phyloP scores from a whole-genome alignment of 495 filamentous ascomycete genomes.

The Lophiostoma macrostomum region DNA sequence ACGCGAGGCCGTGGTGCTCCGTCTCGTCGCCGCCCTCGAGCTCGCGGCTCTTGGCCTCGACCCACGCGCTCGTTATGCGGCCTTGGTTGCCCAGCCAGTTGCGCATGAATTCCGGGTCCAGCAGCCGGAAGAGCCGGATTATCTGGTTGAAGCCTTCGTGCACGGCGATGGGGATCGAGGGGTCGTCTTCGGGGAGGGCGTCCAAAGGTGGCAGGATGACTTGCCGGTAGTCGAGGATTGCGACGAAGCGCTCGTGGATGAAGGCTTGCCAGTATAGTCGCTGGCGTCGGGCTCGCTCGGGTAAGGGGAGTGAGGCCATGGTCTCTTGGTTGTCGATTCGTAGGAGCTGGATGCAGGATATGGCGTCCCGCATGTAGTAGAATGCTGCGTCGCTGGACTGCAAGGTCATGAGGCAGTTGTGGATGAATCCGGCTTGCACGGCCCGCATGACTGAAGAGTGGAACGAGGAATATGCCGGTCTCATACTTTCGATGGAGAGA shows the following conservation, averaged over 20 bases:
- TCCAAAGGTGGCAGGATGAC: conserved; percentile 24
- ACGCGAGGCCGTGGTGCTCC: neutral
- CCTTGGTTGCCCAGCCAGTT: conserved; percentile 20
- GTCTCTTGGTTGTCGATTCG: conserved; percentile 57
- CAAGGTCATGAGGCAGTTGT: conserved; percentile 31
- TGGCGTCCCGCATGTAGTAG: conserved; percentile 63
- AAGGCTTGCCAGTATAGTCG: conserved; percentile 65
- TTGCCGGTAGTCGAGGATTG: conserved; percentile 26
- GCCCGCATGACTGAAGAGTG: conserved; percentile 19
- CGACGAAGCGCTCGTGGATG: conserved; percentile 42
- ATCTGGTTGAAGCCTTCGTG: conserved; percentile 33
- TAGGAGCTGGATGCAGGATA: conserved; percentile 56
- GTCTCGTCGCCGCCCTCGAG: conserved; percentile 34
- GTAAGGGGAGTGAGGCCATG: conserved; percentile 45
- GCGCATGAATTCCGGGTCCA: conserved; percentile 33
- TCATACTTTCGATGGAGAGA: conserved; percentile 4
- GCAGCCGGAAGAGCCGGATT: conserved; percentile 31
- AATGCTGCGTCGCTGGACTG: conserved; percentile 51
- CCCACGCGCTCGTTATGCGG: conserved; percentile 22
- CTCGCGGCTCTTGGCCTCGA: conserved; percentile 36
- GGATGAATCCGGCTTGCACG: conserved; percentile 30
- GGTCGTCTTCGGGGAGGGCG: conserved; percentile 25
- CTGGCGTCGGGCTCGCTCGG: conserved; percentile 53
- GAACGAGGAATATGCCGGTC: conserved; percentile 1
- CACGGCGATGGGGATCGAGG: conserved; percentile 17